A percentile compares a stretch with the other conserved stretches of the same genome.
Evolutionary conservation across 768 basidiomycete species (phyloP).

Genomic region (Ephemerocybe angulata): DNA sequence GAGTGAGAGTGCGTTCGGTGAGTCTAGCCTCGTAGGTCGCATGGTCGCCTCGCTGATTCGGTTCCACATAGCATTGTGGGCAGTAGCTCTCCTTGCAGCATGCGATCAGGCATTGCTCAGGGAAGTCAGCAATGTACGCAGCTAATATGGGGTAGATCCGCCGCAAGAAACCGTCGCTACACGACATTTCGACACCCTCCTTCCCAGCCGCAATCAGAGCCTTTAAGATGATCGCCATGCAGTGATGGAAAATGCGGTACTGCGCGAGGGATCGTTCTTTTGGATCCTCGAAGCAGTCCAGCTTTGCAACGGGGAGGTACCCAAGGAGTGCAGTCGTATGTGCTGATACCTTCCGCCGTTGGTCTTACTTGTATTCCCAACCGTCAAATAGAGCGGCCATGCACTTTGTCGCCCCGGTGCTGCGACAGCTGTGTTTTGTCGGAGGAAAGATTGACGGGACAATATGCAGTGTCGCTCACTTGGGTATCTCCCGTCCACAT

Average conservation of each 20-base stretch:
- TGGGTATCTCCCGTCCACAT: conserved; percentile 15
- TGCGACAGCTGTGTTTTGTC: conserved; percentile 33
- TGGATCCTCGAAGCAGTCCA: conserved; percentile 15
- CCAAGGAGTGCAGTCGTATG: conserved; percentile 34
- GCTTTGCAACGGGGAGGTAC: conserved; percentile 31
- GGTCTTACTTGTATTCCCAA: conserved; percentile 35
- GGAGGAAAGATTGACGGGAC: conserved; percentile 37
- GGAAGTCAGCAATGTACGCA: conserved; percentile 27
- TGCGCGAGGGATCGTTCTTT: not conserved
- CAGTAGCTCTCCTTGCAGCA: conserved; percentile 23
- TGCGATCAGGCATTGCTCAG: conserved; percentile 33
- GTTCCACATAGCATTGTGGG: conserved; percentile 22
- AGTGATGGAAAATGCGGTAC: conserved; percentile 32
- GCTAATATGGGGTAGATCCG: conserved; percentile 18
- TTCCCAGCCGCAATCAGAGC: conserved; percentile 25
- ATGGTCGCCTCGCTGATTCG: conserved; percentile 15
- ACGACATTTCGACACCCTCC: conserved; percentile 28
- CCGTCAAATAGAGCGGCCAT: conserved; percentile 41
- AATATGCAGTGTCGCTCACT: conserved; percentile 12
- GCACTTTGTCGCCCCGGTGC: conserved; percentile 34
- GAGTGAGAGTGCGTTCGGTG: not conserved
- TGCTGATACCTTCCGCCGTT: conserved; percentile 27
- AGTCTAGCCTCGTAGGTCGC: not conserved
- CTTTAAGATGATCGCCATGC: conserved; percentile 23
- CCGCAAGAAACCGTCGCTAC: conserved; percentile 26